Conservation (phyloP, 2,329 filamentous ascomycete species). For the Tetracladium maxilliforme region DNA sequence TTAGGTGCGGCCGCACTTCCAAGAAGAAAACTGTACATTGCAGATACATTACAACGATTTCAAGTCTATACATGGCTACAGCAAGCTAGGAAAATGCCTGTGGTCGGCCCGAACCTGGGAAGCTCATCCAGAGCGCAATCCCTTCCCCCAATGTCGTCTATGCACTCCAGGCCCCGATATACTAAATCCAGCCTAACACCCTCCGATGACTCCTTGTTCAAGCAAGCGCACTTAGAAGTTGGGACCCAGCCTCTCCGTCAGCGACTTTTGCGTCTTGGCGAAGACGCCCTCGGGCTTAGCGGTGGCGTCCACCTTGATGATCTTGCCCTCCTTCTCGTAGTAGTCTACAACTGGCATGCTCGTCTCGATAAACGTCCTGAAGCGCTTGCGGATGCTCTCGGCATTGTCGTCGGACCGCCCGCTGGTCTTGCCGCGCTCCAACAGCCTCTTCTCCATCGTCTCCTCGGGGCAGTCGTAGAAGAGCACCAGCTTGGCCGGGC, state of each 20-base stretch:
- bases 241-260: conserved; percentile 32
- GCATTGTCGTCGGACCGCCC: conserved; percentile 87
- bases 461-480: conserved; percentile 91
- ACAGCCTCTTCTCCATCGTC: conserved; percentile 69
- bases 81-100: too few relatives aligned
- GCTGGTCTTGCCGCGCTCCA: conserved; percentile 86
- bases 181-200: too few relatives aligned
- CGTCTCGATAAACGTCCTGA: conserved; percentile 84
- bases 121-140: too few relatives aligned
- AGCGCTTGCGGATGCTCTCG: conserved; percentile 92
- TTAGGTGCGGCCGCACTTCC: too few relatives aligned
- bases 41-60: too few relatives aligned
- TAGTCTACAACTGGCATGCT: conserved; percentile 94
- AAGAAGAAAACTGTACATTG: too few relatives aligned
- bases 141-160: too few relatives aligned
- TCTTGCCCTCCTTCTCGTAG: conserved; percentile 61
- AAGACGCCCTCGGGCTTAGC: conserved; percentile 49
- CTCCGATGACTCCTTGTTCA: not conserved
- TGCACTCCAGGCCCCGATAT: too few relatives aligned
- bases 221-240: conserved; percentile 17
- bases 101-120: too few relatives aligned
- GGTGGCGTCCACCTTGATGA: conserved; percentile 67
- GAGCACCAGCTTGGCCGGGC: conserved; percentile 68
- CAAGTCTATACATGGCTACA: too few relatives aligned
- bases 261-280: conserved; percentile 31